Percentiles rank a stretch among this genome's conserved stretches.
These are phyloP conservation scores for Periconia sp. DNA, from an alignment of 2,329 filamentous ascomycete genomes.

Conservation along the genomic window DNA sequence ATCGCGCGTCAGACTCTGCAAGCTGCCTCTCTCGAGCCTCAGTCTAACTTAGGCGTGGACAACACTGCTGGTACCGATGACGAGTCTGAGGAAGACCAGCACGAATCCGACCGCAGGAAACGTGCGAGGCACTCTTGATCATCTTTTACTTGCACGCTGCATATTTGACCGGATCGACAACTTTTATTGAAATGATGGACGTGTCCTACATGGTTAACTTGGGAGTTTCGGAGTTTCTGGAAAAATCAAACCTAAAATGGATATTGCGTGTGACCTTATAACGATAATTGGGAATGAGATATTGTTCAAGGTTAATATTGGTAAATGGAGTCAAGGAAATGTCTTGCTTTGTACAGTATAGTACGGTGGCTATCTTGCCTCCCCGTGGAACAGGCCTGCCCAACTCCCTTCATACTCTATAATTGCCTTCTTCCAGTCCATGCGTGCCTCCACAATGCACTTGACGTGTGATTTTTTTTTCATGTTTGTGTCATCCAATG, in stretches of 20 bases:
- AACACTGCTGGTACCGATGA: conserved; percentile 8
- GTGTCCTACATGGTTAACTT: no score
- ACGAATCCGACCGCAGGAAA: conserved; percentile 4
- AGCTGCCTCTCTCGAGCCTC: conserved; percentile 12
- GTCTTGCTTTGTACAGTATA: conserved; percentile 27
- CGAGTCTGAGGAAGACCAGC: conserved; percentile 10
- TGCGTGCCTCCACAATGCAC: background rate
- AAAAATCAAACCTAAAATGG: no score
- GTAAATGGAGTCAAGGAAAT: conserved; percentile 16
- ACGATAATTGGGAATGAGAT: background rate
- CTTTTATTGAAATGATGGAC: background rate
- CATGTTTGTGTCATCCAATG: no score
- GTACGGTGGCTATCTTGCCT: background rate
- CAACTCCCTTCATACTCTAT: background rate
- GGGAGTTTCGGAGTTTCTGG: no score
- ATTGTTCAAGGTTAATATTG: background rate
- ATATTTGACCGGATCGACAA: background rate
- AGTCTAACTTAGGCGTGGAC: conserved; percentile 9
- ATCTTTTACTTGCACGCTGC: background rate
- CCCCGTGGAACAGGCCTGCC: background rate
- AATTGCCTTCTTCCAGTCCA: background rate
- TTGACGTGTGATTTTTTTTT: background rate
- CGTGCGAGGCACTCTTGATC: conserved; percentile 1
- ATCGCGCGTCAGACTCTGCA: conserved; percentile 28
- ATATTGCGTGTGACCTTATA: background rate